phyloP scores from a whole-genome alignment of 2,329 filamentous ascomycete genomes.

The Coniochaeta sp. region DNA sequence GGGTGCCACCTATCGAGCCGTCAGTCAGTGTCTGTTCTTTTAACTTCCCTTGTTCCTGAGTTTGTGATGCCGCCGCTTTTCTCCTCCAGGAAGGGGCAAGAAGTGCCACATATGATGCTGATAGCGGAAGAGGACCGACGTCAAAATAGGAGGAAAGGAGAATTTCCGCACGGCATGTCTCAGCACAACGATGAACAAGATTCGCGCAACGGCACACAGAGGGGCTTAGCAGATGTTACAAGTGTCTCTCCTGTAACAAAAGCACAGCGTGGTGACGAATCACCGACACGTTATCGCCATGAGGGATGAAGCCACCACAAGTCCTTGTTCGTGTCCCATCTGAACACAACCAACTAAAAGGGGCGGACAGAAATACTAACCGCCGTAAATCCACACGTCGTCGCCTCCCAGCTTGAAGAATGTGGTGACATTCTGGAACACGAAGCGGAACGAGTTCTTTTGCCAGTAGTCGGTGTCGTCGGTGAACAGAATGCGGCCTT shows the following conservation, averaged over 20 bases:
- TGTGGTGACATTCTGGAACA: constrained; percentile 58
- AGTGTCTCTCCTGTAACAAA: not conserved
- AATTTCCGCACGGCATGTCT: not conserved
- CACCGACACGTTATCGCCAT: not conserved
- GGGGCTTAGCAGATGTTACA: too few relatives aligned
- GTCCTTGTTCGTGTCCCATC: not conserved
- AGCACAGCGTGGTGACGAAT: not conserved
- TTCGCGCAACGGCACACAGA: not conserved
- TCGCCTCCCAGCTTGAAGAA: constrained; percentile 62
- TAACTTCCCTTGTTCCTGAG: not conserved
- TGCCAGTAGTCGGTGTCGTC: constrained; percentile 64
- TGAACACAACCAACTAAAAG: not conserved
- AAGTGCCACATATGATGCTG: too few relatives aligned
- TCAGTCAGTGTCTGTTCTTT: constrained; percentile 31
- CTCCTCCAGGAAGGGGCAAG: too few relatives aligned
- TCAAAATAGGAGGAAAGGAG: not conserved
- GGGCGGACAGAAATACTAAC: constrained; percentile 15
- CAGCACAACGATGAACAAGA: not conserved
- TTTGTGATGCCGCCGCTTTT: not conserved
- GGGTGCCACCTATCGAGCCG: constrained; percentile 15
- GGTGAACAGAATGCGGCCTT: constrained; percentile 45
- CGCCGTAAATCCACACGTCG: constrained; percentile 61
- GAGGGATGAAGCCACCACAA: not conserved
- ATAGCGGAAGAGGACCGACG: not conserved
- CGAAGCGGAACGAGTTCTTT: constrained; percentile 51